Conservation (phyloP, 306 rosid genomes). For the Lablab purpureus region DNA sequence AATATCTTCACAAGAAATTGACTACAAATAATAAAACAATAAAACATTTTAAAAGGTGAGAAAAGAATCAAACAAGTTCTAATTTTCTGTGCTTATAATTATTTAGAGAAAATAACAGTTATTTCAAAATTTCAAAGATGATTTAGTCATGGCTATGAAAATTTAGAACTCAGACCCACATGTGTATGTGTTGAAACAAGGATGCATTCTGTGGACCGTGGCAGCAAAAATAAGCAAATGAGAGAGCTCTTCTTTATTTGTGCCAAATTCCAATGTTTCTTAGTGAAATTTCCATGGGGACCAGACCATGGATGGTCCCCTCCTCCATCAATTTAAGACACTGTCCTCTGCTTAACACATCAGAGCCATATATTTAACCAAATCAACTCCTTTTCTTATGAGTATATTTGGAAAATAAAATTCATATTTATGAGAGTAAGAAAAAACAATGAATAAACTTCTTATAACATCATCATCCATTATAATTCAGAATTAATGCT, state of each 20-base stretch:
- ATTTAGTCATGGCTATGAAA: not conserved
- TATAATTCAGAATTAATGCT: no score
- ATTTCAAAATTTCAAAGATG: not conserved
- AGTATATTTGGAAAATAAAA: no score
- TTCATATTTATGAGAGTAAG: no score
- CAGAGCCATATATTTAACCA: not conserved
- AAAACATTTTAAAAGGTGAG: not conserved
- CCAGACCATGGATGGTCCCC: conserved; percentile 2
- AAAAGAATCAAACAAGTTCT: not conserved
- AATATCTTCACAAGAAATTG: no score
- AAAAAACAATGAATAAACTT: not conserved
- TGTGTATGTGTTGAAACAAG: not conserved
- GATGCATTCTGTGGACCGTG: not conserved
- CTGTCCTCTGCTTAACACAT: conserved; percentile 19
- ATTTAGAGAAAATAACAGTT: not conserved
- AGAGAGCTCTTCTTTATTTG: not conserved
- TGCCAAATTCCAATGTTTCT: not conserved
- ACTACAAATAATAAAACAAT: not conserved
- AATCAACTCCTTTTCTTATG: not conserved
- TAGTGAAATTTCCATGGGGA: conserved; percentile 1
- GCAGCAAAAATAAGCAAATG: no score
- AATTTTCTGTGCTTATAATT: not conserved
- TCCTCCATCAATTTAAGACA: not conserved
- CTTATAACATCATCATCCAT: no score
- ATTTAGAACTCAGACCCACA: not conserved